These are phyloP conservation scores for Torulaspora gathmanii DNA, from an alignment of 805 yeast species.

Conservation along the genomic window DNA sequence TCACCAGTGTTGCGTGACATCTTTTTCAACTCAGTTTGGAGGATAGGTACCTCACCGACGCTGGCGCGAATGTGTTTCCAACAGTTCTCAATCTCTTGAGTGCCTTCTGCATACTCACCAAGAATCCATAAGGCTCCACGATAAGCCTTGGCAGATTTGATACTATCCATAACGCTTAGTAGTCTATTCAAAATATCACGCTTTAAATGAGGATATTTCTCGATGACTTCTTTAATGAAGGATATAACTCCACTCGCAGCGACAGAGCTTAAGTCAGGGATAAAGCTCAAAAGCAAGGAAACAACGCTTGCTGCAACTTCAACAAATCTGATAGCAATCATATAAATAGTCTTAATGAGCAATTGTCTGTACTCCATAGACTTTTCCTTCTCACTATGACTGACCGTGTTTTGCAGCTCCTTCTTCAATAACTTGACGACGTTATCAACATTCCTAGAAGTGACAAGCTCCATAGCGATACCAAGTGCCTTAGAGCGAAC, in stretches of 20 bases:
- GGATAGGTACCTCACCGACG: slow-evolving; percentile 87
- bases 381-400: slow-evolving; percentile 66
- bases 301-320: slow-evolving; percentile 92
- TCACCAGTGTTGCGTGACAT: slow-evolving; percentile 37
- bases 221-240: slow-evolving; percentile 93
- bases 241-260: slow-evolving; percentile 86
- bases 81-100: slow-evolving; percentile 65
- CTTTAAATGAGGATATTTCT: slow-evolving; percentile 80
- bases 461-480: slow-evolving; percentile 72
- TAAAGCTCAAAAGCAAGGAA: slow-evolving; percentile 77
- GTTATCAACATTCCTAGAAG: slow-evolving; percentile 88
- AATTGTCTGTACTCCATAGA: slow-evolving; percentile 82
- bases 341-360: slow-evolving; percentile 81
- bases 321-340: slow-evolving; percentile 78
- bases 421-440: slow-evolving; percentile 88
- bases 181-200: slow-evolving; percentile 59
- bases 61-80: slow-evolving; percentile 83
- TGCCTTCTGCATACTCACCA: slow-evolving; percentile 83
- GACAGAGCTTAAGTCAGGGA: slow-evolving; percentile 75
- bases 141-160: slow-evolving; percentile 84
- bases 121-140: slow-evolving; percentile 94
- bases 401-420: slow-evolving; percentile 73
- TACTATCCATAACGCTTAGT: slow-evolving; percentile 53
- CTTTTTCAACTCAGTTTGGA: slow-evolving; percentile 61
- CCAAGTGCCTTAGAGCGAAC: slow-evolving; percentile 85